Evolutionary conservation across 169 alveolate genomes (phyloP).

Genomic region (Plasmodium gonderi): DNA sequence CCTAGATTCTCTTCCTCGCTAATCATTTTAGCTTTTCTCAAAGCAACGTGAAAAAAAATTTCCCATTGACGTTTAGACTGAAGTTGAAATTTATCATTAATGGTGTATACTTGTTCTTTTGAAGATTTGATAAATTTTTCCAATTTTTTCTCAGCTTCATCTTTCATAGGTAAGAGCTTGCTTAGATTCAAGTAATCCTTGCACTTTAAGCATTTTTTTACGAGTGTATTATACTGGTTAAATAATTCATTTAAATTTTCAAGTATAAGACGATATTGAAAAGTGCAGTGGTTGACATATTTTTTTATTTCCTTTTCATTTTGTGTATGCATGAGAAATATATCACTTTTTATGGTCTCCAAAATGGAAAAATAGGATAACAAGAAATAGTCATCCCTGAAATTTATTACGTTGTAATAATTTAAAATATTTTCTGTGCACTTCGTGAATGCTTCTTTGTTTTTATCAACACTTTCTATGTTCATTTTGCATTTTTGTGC

Average conservation of each 20-base stretch:
- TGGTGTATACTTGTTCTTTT: not conserved
- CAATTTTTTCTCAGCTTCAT: not conserved
- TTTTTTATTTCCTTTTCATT: conserved; percentile 12
- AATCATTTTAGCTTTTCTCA: conserved; percentile 30
- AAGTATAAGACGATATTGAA: not conserved
- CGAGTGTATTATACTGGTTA: conserved; percentile 18
- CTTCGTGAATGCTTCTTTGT: not conserved
- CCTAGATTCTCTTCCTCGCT: not conserved
- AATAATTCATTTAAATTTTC: not conserved
- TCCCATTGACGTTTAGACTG: not conserved
- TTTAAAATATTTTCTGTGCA: not conserved
- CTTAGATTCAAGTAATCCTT: conserved; percentile 16
- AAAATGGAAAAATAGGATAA: conserved; percentile 24
- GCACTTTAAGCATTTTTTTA: conserved; percentile 23
- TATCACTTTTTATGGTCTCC: conserved; percentile 25
- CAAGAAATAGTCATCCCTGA: conserved; percentile 50
- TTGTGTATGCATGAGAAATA: not conserved
- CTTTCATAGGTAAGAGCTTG: not conserved
- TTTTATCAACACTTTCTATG: not conserved
- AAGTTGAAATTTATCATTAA: not conserved
- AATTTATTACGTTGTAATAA: conserved; percentile 28
- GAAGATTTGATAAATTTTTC: not conserved
- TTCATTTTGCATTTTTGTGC: not conserved
- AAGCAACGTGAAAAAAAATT: conserved; percentile 7
- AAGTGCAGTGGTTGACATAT: not conserved